Base-by-base conservation (phyloP, 345 rosid genomes). In the Stellera chamaejasme region DNA sequence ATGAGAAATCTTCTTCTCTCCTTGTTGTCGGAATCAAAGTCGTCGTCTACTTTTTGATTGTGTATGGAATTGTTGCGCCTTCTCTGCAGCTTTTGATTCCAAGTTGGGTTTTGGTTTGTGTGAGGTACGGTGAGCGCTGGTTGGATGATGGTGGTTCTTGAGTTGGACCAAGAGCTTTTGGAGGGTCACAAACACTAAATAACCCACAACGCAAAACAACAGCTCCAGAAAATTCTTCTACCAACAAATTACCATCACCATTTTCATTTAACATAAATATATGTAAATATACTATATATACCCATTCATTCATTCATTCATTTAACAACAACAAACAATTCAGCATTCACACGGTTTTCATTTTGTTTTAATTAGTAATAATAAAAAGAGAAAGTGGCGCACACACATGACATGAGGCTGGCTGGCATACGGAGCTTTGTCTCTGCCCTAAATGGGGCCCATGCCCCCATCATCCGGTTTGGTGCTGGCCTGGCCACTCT, bases 81-180 rank as follows among this genome's bases (percentile, higher is more conserved):
- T 32, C 45, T 55, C 26, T 32, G 58, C 6, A 16, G 19, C 66
- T 41, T 39, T 45, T 50, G 50, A 62, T 16, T 59, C 53, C n/a
- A 66, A 55, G 58, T 60, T 65, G 25, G 59, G 64, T 42, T 45
- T 52, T 28, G 64, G 55, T 6, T 36, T 36, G 64, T 56, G 19
- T 49, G 56, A 16, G 43, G 60, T 62, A 55, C 26, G 72, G 49
- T 47, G 39, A 9, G 45, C 16, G 68, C 55, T 56, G 55, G 64
- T 52, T 56, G 71, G 48, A 67, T 13, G 62, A 66, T 11, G 70
- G 62, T 69, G 79, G 67, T 80, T 77, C 71, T 79, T 75, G 68
- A 69, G 75, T 50, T 66, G 60, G 67, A 64, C 55, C 66, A 70
- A 71, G 81, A 79, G 81, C 73, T 73, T 8, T 67, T 60, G 52